These are phyloP conservation scores for Periconia sp. DNA, from an alignment of 2,329 filamentous ascomycete genomes.

Conservation along the genomic window DNA sequence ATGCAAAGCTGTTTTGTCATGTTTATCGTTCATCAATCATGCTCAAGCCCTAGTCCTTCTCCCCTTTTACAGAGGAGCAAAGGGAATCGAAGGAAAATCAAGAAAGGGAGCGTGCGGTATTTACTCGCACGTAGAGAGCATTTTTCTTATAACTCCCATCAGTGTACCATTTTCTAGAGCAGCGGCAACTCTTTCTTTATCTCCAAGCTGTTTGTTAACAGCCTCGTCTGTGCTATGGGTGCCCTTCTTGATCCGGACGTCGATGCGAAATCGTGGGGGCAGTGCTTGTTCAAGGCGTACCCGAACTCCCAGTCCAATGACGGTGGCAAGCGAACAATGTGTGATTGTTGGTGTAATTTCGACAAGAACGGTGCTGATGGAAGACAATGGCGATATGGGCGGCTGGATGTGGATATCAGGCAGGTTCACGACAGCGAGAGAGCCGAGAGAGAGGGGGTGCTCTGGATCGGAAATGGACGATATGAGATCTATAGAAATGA, in stretches of 20 bases:
- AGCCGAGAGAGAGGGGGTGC: slow-evolving; percentile 90
- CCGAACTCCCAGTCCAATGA: slow-evolving; percentile 90
- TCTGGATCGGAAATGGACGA: slow-evolving; percentile 94
- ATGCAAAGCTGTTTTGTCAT: not conserved
- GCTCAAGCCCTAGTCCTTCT: not conserved
- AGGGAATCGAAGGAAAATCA: too few relatives aligned
- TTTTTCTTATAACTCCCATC: slow-evolving; percentile 85
- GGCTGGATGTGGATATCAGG: slow-evolving; percentile 82
- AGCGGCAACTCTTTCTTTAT: slow-evolving; percentile 95
- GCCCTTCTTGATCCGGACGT: slow-evolving; percentile 92
- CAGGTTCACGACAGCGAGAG: slow-evolving; percentile 93
- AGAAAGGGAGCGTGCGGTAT: not conserved
- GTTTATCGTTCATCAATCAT: not conserved
- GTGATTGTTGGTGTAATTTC: slow-evolving; percentile 95
- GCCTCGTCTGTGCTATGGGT: slow-evolving; percentile 95
- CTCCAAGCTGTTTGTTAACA: slow-evolving; percentile 93
- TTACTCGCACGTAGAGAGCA: slow-evolving; percentile 82
- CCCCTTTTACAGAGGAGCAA: not conserved
- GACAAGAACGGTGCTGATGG: slow-evolving; percentile 76
- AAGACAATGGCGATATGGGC: slow-evolving; percentile 62
- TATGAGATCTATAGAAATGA: slow-evolving; percentile 72
- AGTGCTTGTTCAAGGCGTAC: slow-evolving; percentile 88
- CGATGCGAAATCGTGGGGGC: slow-evolving; percentile 86
- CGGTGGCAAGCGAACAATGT: slow-evolving; percentile 93
- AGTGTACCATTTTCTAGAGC: slow-evolving; percentile 92